Base-by-base conservation (phyloP, 225 moss, liverwort and hornwort genomes). In the Marchantia polymorpha region DNA sequence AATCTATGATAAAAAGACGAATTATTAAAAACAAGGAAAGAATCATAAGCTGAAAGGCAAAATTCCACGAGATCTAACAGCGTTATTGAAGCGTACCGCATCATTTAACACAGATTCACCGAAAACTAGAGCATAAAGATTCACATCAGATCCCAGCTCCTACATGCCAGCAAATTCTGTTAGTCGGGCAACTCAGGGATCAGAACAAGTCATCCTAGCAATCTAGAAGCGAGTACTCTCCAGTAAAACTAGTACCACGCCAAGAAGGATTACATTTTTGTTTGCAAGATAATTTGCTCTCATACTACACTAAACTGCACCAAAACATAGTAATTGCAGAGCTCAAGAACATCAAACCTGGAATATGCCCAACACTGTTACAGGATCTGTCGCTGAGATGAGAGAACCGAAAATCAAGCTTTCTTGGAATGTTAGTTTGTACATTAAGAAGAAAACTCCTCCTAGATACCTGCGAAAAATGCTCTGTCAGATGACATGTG, bases 371-470 rank as follows among this genome's bases (percentile, higher is more conserved):
- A 99, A 75, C 52, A 99, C 99, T 76, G 99, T 95, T 78, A 99
- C 99, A 77, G 99, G 99, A 91, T 99, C 99, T 29, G 99, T 99
- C 76, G 99, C 99, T 52, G 99, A 99, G 71, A 99, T 99, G 67
- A 99, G 89, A 68, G 99, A 93, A 54, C 99, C 99, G 85, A 92
- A 99, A 84, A 99, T 99, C 75, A 99, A 81, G 85, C 92, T 92
- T 83, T 99, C 99, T 82, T 90, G 90, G 50, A 99, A 99, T 13
- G 95, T 89, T 74, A 99, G 78, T 74, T 84, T 93, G 86, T 99
- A 99, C 93, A 99, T 95, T 27, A 99, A 78, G 75, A 93, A 99
- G 54, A 99, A 90, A 53, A 92, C 56, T 25, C 99, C 99, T 54
- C 99, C 99, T 78, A 99, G 86, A 59, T 93, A 93, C 82, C 93